Percentiles rank a stretch among this genome's conserved stretches.
These are phyloP conservation scores for Dryas integrifolia DNA, from an alignment of 331 rosid genomes.

Conservation along the genomic window DNA sequence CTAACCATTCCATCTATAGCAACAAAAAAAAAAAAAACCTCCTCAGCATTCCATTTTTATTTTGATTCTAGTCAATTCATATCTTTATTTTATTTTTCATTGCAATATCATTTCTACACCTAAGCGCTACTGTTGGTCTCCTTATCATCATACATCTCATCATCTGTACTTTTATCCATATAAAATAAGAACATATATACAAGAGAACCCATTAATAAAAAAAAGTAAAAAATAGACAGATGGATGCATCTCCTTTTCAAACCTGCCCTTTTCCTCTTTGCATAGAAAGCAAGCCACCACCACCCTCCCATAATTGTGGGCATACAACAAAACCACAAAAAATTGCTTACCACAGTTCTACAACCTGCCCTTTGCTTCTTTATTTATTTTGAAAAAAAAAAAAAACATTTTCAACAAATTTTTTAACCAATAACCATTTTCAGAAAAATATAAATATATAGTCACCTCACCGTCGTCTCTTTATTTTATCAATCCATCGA, in stretches of 20 bases:
- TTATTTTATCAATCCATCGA: slow-evolving; percentile 13
- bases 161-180: background rate
- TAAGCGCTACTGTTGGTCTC: background rate
- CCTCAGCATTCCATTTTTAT: background rate
- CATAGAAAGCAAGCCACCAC: background rate
- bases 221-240: no score
- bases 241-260: slow-evolving; percentile 5
- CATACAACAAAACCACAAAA: background rate
- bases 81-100: background rate
- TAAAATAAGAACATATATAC: background rate
- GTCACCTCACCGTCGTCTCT: slow-evolving; percentile 17
- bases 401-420: background rate
- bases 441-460: slow-evolving; percentile 6
- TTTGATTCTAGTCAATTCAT: background rate
- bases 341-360: background rate
- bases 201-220: background rate
- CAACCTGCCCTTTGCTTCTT: background rate
- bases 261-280: background rate
- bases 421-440: background rate
- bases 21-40: no score
- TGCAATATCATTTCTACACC: background rate
- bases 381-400: background rate
- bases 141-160: background rate
- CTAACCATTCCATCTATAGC: no score
- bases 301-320: background rate